These are phyloP conservation scores for Paspalum vaginatum DNA, from an alignment of 176 grass and related monocot genomes.

Conservation along the genomic window DNA sequence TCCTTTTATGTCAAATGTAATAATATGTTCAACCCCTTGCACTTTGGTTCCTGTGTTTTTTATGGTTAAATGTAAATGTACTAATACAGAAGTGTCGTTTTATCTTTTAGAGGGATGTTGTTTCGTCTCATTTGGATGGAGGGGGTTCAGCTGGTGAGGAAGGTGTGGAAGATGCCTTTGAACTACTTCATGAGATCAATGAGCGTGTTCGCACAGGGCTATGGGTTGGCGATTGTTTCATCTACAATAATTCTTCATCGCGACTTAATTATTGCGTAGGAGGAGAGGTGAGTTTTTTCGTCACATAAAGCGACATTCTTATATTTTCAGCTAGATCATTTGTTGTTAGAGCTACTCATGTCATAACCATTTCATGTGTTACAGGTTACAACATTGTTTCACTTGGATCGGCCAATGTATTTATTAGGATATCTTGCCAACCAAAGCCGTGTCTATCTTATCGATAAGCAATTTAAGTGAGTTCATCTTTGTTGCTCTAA, in stretches of 20 bases:
- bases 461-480: conserved; percentile 98
- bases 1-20: neutral
- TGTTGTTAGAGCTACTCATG: conserved; percentile 20
- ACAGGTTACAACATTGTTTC: conserved; percentile 97
- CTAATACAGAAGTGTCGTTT: conserved; percentile 33
- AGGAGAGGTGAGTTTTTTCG: conserved; percentile 72
- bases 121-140: conserved; percentile 89
- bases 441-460: conserved; percentile 99
- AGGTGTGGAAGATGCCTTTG: conserved; percentile 98
- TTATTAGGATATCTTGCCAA: conserved; percentile 97
- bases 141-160: conserved; percentile 78
- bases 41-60: neutral
- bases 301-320: neutral
- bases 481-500: conserved; percentile 44
- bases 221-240: conserved; percentile 99
- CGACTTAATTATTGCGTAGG: conserved; percentile 97
- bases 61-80: conserved; percentile 3
- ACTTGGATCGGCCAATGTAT: conserved; percentile 97
- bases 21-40: neutral
- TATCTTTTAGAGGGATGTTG: conserved; percentile 73
- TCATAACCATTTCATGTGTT: conserved; percentile 33
- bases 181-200: conserved; percentile 97
- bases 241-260: conserved; percentile 98
- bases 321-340: neutral
- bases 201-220: conserved; percentile 94